Conservation (phyloP, 257 asterid genomes). For the Ophiorrhiza pumila region DNA sequence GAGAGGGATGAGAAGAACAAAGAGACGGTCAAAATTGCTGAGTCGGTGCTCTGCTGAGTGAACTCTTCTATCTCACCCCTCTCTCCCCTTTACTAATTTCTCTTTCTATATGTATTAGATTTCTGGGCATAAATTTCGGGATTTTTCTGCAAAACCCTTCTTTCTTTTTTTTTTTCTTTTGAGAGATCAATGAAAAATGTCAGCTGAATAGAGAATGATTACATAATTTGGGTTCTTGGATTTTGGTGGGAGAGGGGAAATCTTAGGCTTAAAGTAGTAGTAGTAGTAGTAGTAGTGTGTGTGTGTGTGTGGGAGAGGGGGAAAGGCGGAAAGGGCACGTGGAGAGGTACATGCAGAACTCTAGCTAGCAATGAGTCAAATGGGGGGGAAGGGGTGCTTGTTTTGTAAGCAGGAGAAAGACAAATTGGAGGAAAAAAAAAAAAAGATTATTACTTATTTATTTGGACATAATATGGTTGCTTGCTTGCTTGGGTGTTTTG, state of each 20-base stretch:
- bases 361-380: conserved; percentile 1
- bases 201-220: not conserved
- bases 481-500: not conserved
- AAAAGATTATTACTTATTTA: no score
- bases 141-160: not conserved
- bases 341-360: conserved; percentile 24
- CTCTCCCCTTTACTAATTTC: conserved; percentile 2
- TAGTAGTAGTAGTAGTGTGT: no score
- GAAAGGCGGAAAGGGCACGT: conserved; percentile 15
- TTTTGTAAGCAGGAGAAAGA: not conserved
- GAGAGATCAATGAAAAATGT: conserved; percentile 7
- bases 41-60: conserved; percentile 8
- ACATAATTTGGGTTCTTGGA: not conserved
- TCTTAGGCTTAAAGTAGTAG: conserved; percentile 9
- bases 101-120: not conserved
- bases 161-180: no score
- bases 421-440: not conserved
- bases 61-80: conserved; percentile 12
- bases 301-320: conserved; percentile 10
- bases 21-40: conserved; percentile 15
- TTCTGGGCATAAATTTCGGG: not conserved
- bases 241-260: not conserved
- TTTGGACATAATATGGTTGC: no score
- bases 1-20: conserved; percentile 15
- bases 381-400: not conserved